Evolutionary conservation across 2,329 filamentous ascomycete species (phyloP), one percentile per base, ranked within the genome.

Genomic region (Venturia pyrina): DNA sequence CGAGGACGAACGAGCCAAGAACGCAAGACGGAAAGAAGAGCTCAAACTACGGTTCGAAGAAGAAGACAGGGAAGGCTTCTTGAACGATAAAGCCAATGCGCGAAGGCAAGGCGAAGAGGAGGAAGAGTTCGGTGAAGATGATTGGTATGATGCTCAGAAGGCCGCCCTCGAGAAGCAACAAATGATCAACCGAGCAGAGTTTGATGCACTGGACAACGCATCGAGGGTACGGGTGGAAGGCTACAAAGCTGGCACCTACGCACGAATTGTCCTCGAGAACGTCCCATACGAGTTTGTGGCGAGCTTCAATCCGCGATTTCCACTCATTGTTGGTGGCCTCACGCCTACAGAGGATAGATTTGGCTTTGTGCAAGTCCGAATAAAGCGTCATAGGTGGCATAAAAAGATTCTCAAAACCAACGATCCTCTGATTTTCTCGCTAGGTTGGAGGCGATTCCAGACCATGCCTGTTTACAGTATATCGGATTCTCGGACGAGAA

Each of bases 391-490:
- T 76, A 85, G 95, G 70, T 99, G 96, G 96, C 95, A 99, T 80
- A 97, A 97, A 85, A 96, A 95, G 81, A 98, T 98, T 71, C 83
- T 99, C 70, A 99, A 99, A 81, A 98, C 92, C 43, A 96, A 96
- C 74, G 95, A 99, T 73, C 96, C 95, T 19, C 83, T 99, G 63
- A 96, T 99, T 74, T 95, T 99, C 81, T 97, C 93, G 1, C 83
- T 99, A 56, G 95, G 95, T 53, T 99, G 95, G 95, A 85, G 95
- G 63, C 85, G 95, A 68, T 99, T 99, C 81, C 95, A 98, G 78
- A 88, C 89, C 6, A 81, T 95, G 70, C 93, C 93, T 21, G 87
- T 97, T 67, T 99, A 97, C 84, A 95, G 89, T 78, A 96, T 95
- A 66, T 95, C 91, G 32, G 95, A 98, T 77, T 96, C 90, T 68